Conservation (phyloP, 768 basidiomycete species). For the Hygrocybe coccinea region DNA sequence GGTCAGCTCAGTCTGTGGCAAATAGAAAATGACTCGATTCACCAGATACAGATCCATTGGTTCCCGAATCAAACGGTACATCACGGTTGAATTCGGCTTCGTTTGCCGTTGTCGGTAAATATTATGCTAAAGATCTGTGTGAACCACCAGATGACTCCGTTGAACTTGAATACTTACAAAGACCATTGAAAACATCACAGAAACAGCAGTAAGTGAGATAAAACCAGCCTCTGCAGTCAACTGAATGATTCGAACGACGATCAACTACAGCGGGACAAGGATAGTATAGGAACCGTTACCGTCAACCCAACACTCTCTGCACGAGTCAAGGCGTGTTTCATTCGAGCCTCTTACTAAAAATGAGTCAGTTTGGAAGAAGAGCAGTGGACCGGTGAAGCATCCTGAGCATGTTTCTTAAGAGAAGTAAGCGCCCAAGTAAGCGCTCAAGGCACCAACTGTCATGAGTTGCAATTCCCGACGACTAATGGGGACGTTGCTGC, state of each 20-base stretch:
- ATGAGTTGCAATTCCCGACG: no score
- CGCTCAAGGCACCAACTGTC: no score
- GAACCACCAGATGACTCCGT: neutral
- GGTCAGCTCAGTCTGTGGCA: neutral
- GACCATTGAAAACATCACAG: slow-evolving; percentile 3
- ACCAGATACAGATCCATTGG: slow-evolving; percentile 6
- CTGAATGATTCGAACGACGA: neutral
- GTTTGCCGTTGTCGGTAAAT: neutral
- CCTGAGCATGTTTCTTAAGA: no score
- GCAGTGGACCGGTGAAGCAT: no score
- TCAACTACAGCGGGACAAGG: no score
- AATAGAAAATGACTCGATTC: neutral
- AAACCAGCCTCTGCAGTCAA: slow-evolving; percentile 5
- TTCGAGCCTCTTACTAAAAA: no score
- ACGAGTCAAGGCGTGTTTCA: no score
- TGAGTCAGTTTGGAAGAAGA: no score
- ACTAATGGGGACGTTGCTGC: no score
- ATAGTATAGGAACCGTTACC: no score
- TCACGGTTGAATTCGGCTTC: neutral
- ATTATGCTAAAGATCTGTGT: neutral
- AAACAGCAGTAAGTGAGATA: slow-evolving; percentile 4
- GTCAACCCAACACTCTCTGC: no score
- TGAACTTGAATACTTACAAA: neutral
- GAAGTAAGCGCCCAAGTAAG: no score
- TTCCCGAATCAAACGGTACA: neutral